Evolutionary conservation across 768 basidiomycete genomes (phyloP), one percentile per base, ranked within the genome.

Genomic region (Pilatotrama ljubarskyi): DNA sequence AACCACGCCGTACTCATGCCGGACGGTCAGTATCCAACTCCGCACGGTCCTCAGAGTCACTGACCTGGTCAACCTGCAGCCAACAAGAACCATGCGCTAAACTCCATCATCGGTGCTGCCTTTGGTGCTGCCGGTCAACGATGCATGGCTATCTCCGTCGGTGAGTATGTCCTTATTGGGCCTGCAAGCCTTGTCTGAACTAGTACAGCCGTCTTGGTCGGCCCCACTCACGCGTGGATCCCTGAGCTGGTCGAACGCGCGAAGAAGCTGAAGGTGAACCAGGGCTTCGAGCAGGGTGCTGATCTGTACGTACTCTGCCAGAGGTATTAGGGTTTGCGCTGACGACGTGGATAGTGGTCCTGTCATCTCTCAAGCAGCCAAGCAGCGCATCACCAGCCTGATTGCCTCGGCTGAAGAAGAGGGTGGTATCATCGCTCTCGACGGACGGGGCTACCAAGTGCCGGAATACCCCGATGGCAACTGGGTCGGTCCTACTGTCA

Each of bases 41-140:
- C 13, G 6, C 2, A 50, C 17, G 15, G 2, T 24, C 13, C 1
- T 20, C 9, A 25, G 32, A n/a, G 13, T 15, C 17, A 17, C 14
- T 41, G 11, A 26, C 29, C 51, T 22, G 26, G 24, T 8, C 32
- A 8, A 9, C 1, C 5, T 25, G 9, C 55, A 91, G 95, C 95
- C 20, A 98, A 96, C 77, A 92, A 89, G 73, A 95, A 97, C 66
- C 80, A 92, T 25, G 86, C 94, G 11, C 75, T 98, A 37, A 98
- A 98, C 74, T 93, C 95, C 0, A 86, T 98, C 51, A 78, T 93
- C 51, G 95, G 95, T 14, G 95, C 95, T 41, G 95, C 94, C 5
- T 98, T 97, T 65, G 95, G 95, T 55, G 96, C 96, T 64, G 96
- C 96, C 29, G 96, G 96, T 13, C 96, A 98, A 73, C 84, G 97